phyloP scores from a whole-genome alignment of 1,139 yeast genomes.

The Blastobotrys petasosporus region DNA sequence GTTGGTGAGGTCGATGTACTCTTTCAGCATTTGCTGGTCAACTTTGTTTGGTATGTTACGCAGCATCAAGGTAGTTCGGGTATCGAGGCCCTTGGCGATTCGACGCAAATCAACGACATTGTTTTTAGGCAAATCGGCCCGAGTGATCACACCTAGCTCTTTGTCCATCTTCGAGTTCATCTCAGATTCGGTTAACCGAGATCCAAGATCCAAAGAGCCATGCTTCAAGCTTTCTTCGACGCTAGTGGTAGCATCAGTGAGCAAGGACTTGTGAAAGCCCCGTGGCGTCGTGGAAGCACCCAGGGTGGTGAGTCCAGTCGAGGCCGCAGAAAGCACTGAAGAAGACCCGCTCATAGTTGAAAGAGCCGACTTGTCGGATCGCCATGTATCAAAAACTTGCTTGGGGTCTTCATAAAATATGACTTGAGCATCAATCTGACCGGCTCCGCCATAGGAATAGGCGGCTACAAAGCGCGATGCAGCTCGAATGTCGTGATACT shows the following conservation, averaged over 20 bases:
- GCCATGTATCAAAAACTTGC: too few relatives aligned
- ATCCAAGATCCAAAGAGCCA: conserved; percentile 18
- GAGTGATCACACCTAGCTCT: conserved; percentile 23
- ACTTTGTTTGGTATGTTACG: conserved; percentile 49
- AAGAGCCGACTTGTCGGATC: too few relatives aligned
- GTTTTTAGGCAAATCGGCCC: conserved; percentile 30
- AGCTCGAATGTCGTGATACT: conserved; percentile 35
- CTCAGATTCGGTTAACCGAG: background rate
- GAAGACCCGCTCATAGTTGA: too few relatives aligned
- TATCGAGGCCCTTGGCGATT: conserved; percentile 39
- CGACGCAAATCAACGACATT: conserved; percentile 35
- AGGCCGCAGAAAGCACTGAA: too few relatives aligned
- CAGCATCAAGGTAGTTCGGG: conserved; percentile 45
- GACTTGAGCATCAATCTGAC: too few relatives aligned
- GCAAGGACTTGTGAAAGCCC: conserved; percentile 1
- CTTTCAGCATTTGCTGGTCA: conserved; percentile 41
- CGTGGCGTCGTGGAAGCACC: background rate
- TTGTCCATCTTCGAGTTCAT: conserved; percentile 1
- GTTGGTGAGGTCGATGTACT: conserved; percentile 43
- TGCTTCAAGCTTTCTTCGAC: conserved; percentile 18
- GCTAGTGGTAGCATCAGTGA: conserved; percentile 1
- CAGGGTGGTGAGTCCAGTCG: background rate
- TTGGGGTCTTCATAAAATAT: too few relatives aligned
- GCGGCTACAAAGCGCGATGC: conserved; percentile 21
- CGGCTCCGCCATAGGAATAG: too few relatives aligned